Conservation (phyloP, 495 filamentous ascomycete genomes). For the Penicillium ucsense region DNA sequence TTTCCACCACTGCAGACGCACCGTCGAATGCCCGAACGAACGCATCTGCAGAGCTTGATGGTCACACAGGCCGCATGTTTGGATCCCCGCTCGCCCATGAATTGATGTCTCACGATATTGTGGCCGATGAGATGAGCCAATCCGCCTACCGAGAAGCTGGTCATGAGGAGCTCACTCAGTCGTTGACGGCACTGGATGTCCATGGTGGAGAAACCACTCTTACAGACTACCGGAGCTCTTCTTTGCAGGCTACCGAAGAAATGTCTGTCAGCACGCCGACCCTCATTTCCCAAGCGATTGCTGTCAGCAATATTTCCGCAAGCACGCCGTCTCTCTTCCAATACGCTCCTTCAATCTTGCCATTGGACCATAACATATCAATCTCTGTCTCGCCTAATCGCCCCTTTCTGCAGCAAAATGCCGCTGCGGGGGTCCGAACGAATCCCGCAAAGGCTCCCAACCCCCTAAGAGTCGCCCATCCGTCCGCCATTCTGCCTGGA, state of each 20-base stretch:
- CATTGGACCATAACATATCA: constrained; percentile 24
- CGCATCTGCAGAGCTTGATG: constrained; percentile 26
- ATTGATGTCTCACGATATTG: constrained; percentile 17
- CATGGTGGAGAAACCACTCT: constrained; percentile 17
- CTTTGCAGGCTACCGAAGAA: constrained; percentile 10
- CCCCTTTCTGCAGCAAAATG: neutral
- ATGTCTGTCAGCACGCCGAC: constrained; percentile 25
- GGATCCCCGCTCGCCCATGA: constrained; percentile 25
- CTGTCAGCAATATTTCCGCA: constrained; percentile 9
- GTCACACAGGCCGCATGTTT: constrained; percentile 16
- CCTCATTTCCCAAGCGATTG: constrained; percentile 8
- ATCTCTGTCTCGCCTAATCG: constrained; percentile 11
- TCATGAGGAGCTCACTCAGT: constrained; percentile 6
- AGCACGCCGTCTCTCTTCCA: constrained; percentile 10
- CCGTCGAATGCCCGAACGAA: constrained; percentile 18
- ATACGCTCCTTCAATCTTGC: constrained; percentile 15
- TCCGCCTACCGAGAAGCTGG: constrained; percentile 35
- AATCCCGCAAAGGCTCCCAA: neutral
- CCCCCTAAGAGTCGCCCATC: constrained; percentile 16
- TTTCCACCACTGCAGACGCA: constrained; percentile 7
- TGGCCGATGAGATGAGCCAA: constrained; percentile 15
- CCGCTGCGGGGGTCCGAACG: neutral
- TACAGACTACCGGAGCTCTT: constrained; percentile 18
- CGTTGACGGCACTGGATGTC: constrained; percentile 13
- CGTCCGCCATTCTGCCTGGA: constrained; percentile 34